Percentiles rank a stretch among this genome's conserved stretches.
phyloP scores from a whole-genome alignment of 2,329 filamentous ascomycete species.

The Kalaharituber pfeilii region DNA sequence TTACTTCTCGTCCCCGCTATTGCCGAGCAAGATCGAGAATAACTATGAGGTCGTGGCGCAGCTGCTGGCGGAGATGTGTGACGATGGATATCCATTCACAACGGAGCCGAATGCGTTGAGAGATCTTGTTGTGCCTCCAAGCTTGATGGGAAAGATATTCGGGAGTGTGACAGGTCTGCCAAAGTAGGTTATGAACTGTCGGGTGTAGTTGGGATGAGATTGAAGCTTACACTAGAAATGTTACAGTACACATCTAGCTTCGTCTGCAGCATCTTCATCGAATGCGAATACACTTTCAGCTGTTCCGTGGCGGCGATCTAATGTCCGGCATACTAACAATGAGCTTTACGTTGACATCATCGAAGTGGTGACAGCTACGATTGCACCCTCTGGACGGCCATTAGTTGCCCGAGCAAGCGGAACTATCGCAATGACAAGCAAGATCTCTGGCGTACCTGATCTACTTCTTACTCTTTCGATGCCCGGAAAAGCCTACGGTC shows the following conservation, averaged over 20 bases:
- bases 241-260: conserved; percentile 15
- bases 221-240: background rate
- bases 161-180: conserved; percentile 69
- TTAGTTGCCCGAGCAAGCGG: conserved; percentile 77
- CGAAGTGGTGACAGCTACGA: conserved; percentile 70
- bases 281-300: conserved; percentile 27
- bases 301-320: conserved; percentile 77
- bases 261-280: conserved; percentile 22
- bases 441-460: conserved; percentile 87
- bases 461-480: conserved; percentile 65
- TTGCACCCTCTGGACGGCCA: conserved; percentile 77
- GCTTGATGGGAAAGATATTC: conserved; percentile 72
- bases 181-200: conserved; percentile 34
- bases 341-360: conserved; percentile 94
- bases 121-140: conserved; percentile 82
- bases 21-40: conserved; percentile 70
- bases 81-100: conserved; percentile 72
- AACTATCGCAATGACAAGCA: conserved; percentile 84
- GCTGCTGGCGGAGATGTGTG: conserved; percentile 87
- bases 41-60: conserved; percentile 92
- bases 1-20: conserved; percentile 72
- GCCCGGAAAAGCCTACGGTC: conserved; percentile 29
- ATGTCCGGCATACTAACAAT: conserved; percentile 90
- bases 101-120: conserved; percentile 86
- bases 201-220: background rate